Evolutionary conservation across 139 green algal species (phyloP).

Genomic region (Chlamydomonas eustigma): DNA sequence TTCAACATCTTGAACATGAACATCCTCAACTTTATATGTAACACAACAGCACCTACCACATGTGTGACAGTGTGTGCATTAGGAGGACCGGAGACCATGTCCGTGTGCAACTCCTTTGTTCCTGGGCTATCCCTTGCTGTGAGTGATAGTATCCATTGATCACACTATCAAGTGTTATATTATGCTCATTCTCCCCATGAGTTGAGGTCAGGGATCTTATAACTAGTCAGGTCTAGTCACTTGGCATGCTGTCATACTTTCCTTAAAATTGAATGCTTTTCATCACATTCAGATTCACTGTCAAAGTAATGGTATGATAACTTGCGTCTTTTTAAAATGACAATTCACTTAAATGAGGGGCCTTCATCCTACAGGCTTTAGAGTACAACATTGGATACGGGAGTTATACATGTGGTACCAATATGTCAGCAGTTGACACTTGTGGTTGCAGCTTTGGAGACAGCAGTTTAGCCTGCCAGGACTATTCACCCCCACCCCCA

Average conservation of each 20-base stretch:
- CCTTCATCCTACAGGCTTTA: background rate
- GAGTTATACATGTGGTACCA: background rate
- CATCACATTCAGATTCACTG: background rate
- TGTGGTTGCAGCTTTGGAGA: background rate
- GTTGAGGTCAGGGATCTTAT: background rate
- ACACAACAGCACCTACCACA: background rate
- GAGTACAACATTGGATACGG: background rate
- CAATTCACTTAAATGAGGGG: background rate
- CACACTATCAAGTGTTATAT: background rate
- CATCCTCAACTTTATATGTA: background rate
- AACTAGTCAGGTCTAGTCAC: too few species aligned
- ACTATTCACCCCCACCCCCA: background rate
- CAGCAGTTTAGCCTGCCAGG: background rate
- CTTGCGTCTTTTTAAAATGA: background rate
- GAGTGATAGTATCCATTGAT: background rate
- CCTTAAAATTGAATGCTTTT: background rate
- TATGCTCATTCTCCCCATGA: background rate
- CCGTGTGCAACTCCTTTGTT: slow-evolving; percentile 1
- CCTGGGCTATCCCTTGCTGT: background rate
- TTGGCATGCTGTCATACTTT: too few species aligned
- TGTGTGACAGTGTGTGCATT: background rate
- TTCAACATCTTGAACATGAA: background rate
- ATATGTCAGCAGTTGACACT: background rate
- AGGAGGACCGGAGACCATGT: background rate
- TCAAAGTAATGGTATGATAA: background rate